A percentile compares a stretch with the other conserved stretches of the same genome.
Conservation (phyloP, 2,329 filamentous ascomycete species). For the Daldinia sp. region DNA sequence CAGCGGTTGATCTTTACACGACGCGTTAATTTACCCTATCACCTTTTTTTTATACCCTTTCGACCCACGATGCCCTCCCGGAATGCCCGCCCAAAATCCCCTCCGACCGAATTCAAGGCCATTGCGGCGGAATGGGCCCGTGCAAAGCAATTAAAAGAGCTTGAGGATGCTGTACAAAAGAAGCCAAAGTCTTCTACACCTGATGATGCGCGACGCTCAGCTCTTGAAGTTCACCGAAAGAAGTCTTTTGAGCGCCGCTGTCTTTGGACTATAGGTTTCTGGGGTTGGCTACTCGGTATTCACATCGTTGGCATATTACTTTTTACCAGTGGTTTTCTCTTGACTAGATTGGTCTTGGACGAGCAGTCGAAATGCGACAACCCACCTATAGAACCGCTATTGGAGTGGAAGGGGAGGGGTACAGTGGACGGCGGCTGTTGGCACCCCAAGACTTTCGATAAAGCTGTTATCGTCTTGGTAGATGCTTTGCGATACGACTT, state of each 20-base stretch:
- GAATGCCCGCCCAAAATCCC: slow-evolving; percentile 40
- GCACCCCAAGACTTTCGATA: slow-evolving; percentile 93
- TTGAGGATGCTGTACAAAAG: slow-evolving; percentile 49
- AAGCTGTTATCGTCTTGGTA: slow-evolving; percentile 87
- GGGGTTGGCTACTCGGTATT: slow-evolving; percentile 73
- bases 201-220: slow-evolving; percentile 55
- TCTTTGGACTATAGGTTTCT: slow-evolving; percentile 71
- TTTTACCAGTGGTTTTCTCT: slow-evolving; percentile 93
- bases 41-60: background rate
- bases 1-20: slow-evolving; percentile 27
- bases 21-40: slow-evolving; percentile 28
- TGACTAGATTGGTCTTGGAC: slow-evolving; percentile 83
- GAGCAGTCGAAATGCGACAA: slow-evolving; percentile 75
- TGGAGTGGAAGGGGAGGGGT: slow-evolving; percentile 53
- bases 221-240: slow-evolving; percentile 59
- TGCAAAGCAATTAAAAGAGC: slow-evolving; percentile 60
- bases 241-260: slow-evolving; percentile 61
- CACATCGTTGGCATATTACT: slow-evolving; percentile 86
- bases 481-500: slow-evolving; percentile 98
- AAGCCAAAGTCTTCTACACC: slow-evolving; percentile 48
- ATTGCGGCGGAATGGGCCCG: slow-evolving; percentile 63
- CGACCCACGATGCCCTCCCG: slow-evolving; percentile 43
- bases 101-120: slow-evolving; percentile 57
- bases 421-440: slow-evolving; percentile 78
- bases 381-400: slow-evolving; percentile 69